Base-by-base conservation (phyloP, 78 protist genomes). In the Cavenderia fasciculata region DNA sequence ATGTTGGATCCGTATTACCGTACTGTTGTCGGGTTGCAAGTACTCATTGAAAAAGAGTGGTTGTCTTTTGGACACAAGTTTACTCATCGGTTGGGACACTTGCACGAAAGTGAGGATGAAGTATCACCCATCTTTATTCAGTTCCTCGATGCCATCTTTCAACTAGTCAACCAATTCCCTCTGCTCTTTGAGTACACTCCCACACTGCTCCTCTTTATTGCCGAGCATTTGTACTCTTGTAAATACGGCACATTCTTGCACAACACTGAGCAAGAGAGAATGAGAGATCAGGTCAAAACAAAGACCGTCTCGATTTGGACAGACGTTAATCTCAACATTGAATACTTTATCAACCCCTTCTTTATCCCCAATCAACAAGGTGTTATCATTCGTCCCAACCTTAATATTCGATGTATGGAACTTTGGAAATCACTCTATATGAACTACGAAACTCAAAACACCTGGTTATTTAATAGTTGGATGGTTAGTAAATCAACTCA, bases 21-120 rank as follows among this genome's bases (percentile, higher is more conserved):
- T 33, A 70, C 94, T 0, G 57, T 95, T 1, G 51, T 87, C 47
- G 97, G 97, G 0, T 94, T 95, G 61, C 57, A 49, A n/a, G 94
- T 95, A 25, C 71, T 96, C 43, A 74, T 96, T 8, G 97, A 95
- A 77, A 94, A 97, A 59, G 99, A 97, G 65, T 97, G 98, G 98
- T 72, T 94, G 34, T n/a, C 94, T 10, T 91, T 92, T 59, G 98
- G 98, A 5, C 98, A 97, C 73, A 90, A 90, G 49, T 96, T 97
- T 36, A 56, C 68, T 7, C 77, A 33, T 6, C 86, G 86, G 6
- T 77, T 87, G 2, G 86, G 85, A 18, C 84, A 74, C 49, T n/a
- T 52, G 2, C 72, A 47, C 4, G 73, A 59, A 2, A 21, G 34
- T 12, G 93, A 87, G 5, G 86, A 76, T 34, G 74, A 97, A 46